Percentiles rank a stretch among this genome's conserved stretches.
phyloP scores from a whole-genome alignment of 164 flowering plant genomes.

The Stephania japonica region DNA sequence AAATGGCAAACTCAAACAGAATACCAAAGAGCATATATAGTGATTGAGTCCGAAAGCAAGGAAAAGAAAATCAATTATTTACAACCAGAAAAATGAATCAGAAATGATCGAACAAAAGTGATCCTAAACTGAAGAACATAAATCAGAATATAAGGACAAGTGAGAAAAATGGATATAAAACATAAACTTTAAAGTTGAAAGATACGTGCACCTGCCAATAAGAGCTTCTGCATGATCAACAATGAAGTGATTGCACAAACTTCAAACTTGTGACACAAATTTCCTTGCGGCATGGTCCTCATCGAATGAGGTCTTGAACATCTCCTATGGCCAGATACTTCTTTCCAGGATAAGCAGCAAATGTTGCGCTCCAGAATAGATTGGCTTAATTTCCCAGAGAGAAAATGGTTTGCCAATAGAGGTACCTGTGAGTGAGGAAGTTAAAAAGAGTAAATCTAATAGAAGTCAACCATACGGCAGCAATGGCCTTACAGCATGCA shows the following conservation, averaged over 20 bases:
- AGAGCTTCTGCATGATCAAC: background rate
- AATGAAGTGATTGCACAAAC: too few relatives aligned
- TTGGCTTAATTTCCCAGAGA: background rate
- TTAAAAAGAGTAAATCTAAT: background rate
- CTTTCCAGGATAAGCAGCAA: background rate
- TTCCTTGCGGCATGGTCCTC: background rate
- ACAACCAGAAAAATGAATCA: background rate
- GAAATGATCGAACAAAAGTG: background rate
- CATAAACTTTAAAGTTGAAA: background rate
- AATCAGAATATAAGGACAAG: background rate
- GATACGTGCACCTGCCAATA: background rate
- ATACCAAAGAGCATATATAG: background rate
- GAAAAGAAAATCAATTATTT: background rate
- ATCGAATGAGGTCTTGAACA: background rate
- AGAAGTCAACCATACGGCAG: background rate
- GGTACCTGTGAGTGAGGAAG: background rate
- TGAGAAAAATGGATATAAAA: background rate
- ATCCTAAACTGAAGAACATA: background rate
- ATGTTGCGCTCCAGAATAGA: background rate
- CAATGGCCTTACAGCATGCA: background rate
- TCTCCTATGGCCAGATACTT: background rate
- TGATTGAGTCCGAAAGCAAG: background rate
- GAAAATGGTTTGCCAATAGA: background rate
- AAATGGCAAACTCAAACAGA: background rate
- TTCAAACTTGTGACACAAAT: background rate